Base-by-base conservation (phyloP, 2,329 filamentous ascomycete species). In the Fusarium mexicanum region DNA sequence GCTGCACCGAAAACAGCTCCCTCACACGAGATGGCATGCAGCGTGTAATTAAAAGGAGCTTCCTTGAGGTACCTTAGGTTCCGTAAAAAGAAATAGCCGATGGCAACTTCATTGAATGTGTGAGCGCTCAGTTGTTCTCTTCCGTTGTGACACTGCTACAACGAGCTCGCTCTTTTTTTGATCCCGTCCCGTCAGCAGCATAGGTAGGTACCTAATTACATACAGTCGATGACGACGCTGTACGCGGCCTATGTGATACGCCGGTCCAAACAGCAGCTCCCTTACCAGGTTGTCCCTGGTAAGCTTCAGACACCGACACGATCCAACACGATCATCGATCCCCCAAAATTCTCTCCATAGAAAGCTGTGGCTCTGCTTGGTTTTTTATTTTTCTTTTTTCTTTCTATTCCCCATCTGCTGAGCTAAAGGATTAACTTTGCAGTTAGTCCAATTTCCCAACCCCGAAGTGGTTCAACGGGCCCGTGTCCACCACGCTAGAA, bases 211-310 rank as follows among this genome's bases (percentile, higher is more conserved):
- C 53, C 17, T 18, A 18, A 37, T 37, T 37, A 37, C 35, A 35
- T 37, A 18, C 35, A 63, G 58, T 72, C 64, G 50, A 74, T 74
- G 72, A 74, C 72, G 72, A 74, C 61, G 69, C 48, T 69, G 35
- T 51, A 75, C 72, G 68, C 53, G 72, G 72, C 72, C 71, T 61
- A 14, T 57, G 57, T 55, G 59, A 69, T 74, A 59, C 43, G 35
- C 43, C 35, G 41, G 60, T 59, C 35, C 48, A 51, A 31, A 37
- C 37, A 60, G 40, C 64, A 68, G 47, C 55, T 69, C 44, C 47
- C 38, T 46, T 26, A 46, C 71, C 59, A 59, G 71, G 58, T 37
- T 58, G 31, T 66, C 59, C 71, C 71, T 68, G 62, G 54, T 61
- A 59, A 29, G 44, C 38, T 44, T 72, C 37, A 62, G 60, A 66